These are phyloP conservation scores for Ramichloridium luteum DNA, from an alignment of 2,329 filamentous ascomycete genomes.

Conservation along the genomic window DNA sequence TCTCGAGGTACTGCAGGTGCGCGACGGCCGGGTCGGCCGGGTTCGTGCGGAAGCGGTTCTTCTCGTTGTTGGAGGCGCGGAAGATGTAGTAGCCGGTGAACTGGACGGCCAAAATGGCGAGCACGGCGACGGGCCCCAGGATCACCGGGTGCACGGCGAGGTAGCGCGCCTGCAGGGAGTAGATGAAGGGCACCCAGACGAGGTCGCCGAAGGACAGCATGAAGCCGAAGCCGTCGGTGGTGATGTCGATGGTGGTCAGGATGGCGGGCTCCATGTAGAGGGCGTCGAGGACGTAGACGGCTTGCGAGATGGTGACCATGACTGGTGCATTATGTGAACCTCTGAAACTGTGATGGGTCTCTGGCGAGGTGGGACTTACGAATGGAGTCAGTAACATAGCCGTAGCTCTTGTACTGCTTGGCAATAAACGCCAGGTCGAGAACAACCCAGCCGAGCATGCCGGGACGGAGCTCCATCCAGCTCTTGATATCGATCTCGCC, in stretches of 20 bases:
- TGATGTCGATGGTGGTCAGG: constrained; percentile 89
- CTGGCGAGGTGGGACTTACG: constrained; percentile 13
- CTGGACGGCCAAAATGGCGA: constrained; percentile 55
- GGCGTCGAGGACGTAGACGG: constrained; percentile 71
- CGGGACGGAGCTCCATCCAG: constrained; percentile 82
- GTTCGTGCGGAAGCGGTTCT: constrained; percentile 85
- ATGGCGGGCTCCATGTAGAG: constrained; percentile 81
- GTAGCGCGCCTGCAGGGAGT: constrained; percentile 74
- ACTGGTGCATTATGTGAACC: too few species aligned
- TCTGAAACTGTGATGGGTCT: too few species aligned
- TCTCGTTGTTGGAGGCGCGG: constrained; percentile 85
- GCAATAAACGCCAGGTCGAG: constrained; percentile 74
- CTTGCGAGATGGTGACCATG: constrained; percentile 65
- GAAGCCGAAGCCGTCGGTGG: constrained; percentile 83
- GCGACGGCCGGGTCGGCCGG: constrained; percentile 66
- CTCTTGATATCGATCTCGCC: constrained; percentile 83
- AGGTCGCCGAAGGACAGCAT: constrained; percentile 92
- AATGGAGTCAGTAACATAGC: constrained; percentile 76
- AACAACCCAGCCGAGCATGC: constrained; percentile 78
- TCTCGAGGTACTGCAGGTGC: constrained; percentile 78
- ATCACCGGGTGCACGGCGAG: constrained; percentile 68
- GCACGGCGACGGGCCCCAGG: constrained; percentile 57
- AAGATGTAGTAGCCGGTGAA: constrained; percentile 76
- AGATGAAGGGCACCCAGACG: constrained; percentile 85
- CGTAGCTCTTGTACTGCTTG: constrained; percentile 76